phyloP scores from a whole-genome alignment of 371 early-diverging fungal species.

The Apophysomyces sp. region DNA sequence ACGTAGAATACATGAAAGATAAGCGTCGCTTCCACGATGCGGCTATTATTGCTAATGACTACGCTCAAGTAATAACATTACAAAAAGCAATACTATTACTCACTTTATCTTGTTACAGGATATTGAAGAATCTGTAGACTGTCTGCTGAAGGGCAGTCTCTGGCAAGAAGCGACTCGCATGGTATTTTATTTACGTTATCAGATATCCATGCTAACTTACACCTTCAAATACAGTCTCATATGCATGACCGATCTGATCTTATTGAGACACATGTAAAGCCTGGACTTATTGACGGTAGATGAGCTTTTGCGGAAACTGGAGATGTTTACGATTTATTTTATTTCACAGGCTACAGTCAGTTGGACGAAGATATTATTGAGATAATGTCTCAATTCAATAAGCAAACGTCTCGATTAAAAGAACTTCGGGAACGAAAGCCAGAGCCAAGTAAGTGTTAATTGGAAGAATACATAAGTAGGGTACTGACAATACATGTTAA shows the following conservation, averaged over 20 bases:
- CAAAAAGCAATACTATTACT: no score
- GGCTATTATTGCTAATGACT: conserved; percentile 63
- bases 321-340: background rate
- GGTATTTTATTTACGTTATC: conserved; percentile 17
- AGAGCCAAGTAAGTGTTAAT: conserved; percentile 22
- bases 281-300: conserved; percentile 68
- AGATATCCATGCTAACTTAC: background rate
- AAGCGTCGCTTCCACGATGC: conserved; percentile 63
- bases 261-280: conserved; percentile 73
- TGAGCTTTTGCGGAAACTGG: background rate
- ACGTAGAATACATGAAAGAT: conserved; percentile 50
- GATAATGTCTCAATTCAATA: conserved; percentile 67
- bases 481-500: background rate
- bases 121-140: conserved; percentile 64
- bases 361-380: conserved; percentile 74
- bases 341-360: conserved; percentile 39
- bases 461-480: background rate
- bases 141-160: conserved; percentile 61
- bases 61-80: conserved; percentile 55
- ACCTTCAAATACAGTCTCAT: conserved; percentile 37
- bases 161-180: conserved; percentile 76
- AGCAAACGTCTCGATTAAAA: conserved; percentile 57
- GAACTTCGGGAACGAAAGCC: conserved; percentile 54
- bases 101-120: conserved; percentile 35
- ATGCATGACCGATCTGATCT: conserved; percentile 62